Conservation (phyloP, 768 basidiomycete genomes). For the Omphalotus guepiniiformis region DNA sequence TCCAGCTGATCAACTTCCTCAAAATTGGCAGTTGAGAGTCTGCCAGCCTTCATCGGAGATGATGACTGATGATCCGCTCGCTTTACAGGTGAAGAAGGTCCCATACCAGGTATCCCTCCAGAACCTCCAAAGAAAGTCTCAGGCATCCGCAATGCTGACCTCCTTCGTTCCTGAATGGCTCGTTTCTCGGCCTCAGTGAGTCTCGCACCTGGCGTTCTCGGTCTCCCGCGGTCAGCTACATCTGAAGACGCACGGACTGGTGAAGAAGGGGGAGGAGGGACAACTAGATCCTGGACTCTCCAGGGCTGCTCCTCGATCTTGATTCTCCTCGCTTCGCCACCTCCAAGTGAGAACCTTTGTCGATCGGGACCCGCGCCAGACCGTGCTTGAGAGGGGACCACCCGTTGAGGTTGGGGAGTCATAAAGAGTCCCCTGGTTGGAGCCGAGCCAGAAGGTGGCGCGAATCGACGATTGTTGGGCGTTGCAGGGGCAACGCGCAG, state of each 20-base stretch:
- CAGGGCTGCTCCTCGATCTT: slow-evolving; percentile 44
- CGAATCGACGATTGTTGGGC: slow-evolving; percentile 27
- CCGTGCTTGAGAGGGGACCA: slow-evolving; percentile 3
- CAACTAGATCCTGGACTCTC: slow-evolving; percentile 53
- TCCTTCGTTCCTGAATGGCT: slow-evolving; percentile 61
- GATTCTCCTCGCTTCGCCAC: slow-evolving; percentile 40
- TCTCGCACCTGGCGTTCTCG: background rate
- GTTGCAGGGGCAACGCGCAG: slow-evolving; percentile 19
- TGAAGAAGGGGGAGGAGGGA: slow-evolving; percentile 27
- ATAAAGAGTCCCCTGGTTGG: slow-evolving; percentile 36
- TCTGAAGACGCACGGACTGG: slow-evolving; percentile 9
- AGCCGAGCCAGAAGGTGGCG: slow-evolving; percentile 21
- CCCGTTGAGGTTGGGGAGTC: slow-evolving; percentile 48
- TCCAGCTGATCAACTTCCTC: slow-evolving; percentile 28
- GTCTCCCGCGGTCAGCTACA: slow-evolving; percentile 11
- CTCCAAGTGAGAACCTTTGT: slow-evolving; percentile 39
- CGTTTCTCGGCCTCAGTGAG: slow-evolving; percentile 16
- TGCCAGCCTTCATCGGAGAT: background rate
- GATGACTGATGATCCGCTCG: background rate
- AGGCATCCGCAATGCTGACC: slow-evolving; percentile 49
- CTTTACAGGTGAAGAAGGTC: slow-evolving; percentile 24
- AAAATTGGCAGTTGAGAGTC: background rate
- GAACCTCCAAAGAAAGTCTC: slow-evolving; percentile 39
- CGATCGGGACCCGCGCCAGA: slow-evolving; percentile 11
- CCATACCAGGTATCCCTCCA: slow-evolving; percentile 50